Base-by-base conservation (phyloP, 176 grass and related monocot genomes). In the Aegilops tauschii region DNA sequence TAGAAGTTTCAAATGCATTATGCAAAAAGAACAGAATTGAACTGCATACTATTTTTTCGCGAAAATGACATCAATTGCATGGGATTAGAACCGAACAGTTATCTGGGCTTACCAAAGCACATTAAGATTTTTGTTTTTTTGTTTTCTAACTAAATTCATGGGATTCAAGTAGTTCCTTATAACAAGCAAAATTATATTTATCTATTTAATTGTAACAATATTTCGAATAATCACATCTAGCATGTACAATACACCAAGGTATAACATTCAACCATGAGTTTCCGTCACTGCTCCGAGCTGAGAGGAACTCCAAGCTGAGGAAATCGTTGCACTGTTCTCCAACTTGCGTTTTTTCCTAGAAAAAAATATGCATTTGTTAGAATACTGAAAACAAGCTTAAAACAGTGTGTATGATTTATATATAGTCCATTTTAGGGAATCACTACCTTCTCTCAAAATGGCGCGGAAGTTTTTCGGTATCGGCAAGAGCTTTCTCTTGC, bases 381-480 rank as follows among this genome's bases (percentile, higher is more conserved):
- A 79, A 11, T 17, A 2, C 28, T 34, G 36, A 56, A 21, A 87
- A n/a, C 39, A 8, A 69, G 28, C 27, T 78, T 31, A 17, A 61
- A 45, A 17, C 3, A 83, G 1, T 21, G 50, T 21, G 30, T 87
- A 54, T 18, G 50, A 18, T 54, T 54, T 17, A 7, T 76, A 34
- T 86, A 39, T 39, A 52, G 37, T 25, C 50, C 68, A 9, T 62
- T 30, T 73, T 47, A 69, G 3, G 58, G 36, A 67, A 42, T 36
- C 32, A 30, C 17, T 86, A 87, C 89, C 89, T 90, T 79, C 84
- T 87, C 42, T 79, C 84, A 16, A 87, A 90, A 83, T 87, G 84
- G 3, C 64, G 86, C 5, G 64, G 65, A 2, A 29, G 6, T 31
- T 87, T 83, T 64, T 36, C 73, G 56, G 30, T 42, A 34, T 63